Base-by-base conservation (phyloP, 345 rosid genomes). In the Hibiscus tridactylites region DNA sequence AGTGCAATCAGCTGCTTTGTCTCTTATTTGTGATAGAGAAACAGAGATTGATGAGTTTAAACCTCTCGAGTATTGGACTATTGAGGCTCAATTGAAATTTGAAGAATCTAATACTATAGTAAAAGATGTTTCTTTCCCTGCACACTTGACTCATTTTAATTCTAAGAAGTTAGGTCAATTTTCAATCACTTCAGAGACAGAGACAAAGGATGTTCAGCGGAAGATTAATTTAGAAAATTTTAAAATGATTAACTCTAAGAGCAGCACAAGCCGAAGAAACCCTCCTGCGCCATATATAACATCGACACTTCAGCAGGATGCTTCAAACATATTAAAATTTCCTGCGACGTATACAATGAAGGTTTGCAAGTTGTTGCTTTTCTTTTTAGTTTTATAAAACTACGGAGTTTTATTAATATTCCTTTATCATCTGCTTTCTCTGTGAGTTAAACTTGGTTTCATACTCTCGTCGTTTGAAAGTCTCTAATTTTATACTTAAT, bases 221-320 rank as follows among this genome's bases (percentile, higher is more conserved):
- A 85, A 78, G 82, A 86, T 95, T 63, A 83, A 70, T 59, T 78
- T 83, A 56, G 81, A 80, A 65, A 56, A 59, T 65, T 83, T 92
- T 82, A 76, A 77, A 79, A 93, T 95, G 74, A 78, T 81, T 75
- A 79, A 78, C 76, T 75, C 68, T 29, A 92, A 88, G 79, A 89
- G 72, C 75, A 86, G 77, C 78, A 83, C 78, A 62, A 73, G 77
- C 21, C 83, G 83, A 76, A 94, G 76, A 80, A 92, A 90, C 66
- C 90, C 97, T 61, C 98, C 99, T 26, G 82, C 96, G 59, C 99
- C 99, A n/a, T 94, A 87, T 78, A 94, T 91, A 78, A 94, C 98
- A 9, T 94, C 98, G 59, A 94, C 97, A 19, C 96, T 94, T 77
- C 99, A 94, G 86, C 97, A 95, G 77, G 99, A 95, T 86, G 99